Percentiles rank a stretch among this genome's conserved stretches.
phyloP scores from a whole-genome alignment of 2,329 filamentous ascomycete species.

The Colletotrichum sp. region DNA sequence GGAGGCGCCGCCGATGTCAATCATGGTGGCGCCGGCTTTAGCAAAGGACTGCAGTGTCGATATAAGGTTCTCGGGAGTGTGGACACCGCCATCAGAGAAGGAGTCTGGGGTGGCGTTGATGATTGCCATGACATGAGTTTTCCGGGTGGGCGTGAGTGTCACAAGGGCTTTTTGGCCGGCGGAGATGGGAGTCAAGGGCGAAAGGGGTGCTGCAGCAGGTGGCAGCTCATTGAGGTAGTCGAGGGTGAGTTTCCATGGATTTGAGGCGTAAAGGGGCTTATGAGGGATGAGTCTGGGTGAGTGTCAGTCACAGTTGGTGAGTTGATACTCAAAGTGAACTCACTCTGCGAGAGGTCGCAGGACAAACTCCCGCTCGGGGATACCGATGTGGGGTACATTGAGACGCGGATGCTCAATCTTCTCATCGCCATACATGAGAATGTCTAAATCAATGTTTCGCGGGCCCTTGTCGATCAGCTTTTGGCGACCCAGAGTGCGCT shows the following conservation, averaged over 20 bases:
- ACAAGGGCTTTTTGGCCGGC: constrained; percentile 52
- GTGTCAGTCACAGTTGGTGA: neutral
- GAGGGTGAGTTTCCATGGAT: constrained; percentile 64
- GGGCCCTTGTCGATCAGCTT: constrained; percentile 94
- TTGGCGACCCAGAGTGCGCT: constrained; percentile 76
- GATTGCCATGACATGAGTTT: constrained; percentile 89
- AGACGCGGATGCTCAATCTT: constrained; percentile 72
- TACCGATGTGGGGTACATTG: constrained; percentile 82
- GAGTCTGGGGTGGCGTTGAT: constrained; percentile 95
- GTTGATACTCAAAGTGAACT: constrained; percentile 25
- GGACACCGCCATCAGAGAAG: constrained; percentile 86
- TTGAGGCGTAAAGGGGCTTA: constrained; percentile 53
- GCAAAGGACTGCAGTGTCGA: constrained; percentile 67
- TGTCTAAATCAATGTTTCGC: constrained; percentile 92
- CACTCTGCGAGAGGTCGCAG: constrained; percentile 84
- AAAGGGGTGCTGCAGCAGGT: constrained; percentile 51
- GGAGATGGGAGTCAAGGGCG: constrained; percentile 63
- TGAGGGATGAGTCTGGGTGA: constrained; percentile 56
- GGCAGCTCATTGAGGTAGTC: constrained; percentile 67
- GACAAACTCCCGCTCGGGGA: constrained; percentile 93
- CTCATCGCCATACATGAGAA: constrained; percentile 79
- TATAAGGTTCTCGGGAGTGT: constrained; percentile 59
- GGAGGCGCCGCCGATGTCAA: constrained; percentile 94
- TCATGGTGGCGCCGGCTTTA: constrained; percentile 74
- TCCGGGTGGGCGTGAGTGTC: constrained; percentile 59